Conservation (phyloP, 768 basidiomycete genomes). For the Macrolepiota dolichaula region DNA sequence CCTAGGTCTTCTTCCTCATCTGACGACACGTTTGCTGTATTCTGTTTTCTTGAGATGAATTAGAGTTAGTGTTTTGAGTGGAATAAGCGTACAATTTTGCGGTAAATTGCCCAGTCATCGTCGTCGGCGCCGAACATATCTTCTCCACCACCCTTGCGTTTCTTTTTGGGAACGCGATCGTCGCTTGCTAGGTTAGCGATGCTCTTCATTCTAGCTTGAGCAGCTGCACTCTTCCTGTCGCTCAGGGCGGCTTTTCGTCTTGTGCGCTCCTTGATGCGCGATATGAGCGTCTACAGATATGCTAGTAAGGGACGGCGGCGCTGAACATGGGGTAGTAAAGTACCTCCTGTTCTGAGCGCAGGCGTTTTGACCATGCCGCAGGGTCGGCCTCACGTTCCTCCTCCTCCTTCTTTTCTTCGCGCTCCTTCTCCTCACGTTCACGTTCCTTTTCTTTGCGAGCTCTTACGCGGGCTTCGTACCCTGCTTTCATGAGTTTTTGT, state of each 20-base stretch:
- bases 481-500: slow-evolving; percentile 90
- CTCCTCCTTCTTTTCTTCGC: slow-evolving; percentile 70
- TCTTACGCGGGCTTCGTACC: slow-evolving; percentile 86
- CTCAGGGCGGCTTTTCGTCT: slow-evolving; percentile 76
- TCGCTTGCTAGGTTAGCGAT: slow-evolving; percentile 92
- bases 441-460: slow-evolving; percentile 84
- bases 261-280: slow-evolving; percentile 79
- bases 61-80: not conserved
- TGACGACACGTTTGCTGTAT: slow-evolving; percentile 68
- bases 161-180: slow-evolving; percentile 78
- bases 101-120: slow-evolving; percentile 96
- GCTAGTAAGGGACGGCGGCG: slow-evolving; percentile 1
- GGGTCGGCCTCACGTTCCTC: slow-evolving; percentile 74
- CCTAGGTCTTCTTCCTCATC: slow-evolving; percentile 88
- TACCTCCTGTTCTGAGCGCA: slow-evolving; percentile 83
- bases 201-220: slow-evolving; percentile 91
- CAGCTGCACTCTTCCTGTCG: slow-evolving; percentile 91
- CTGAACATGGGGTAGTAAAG: not conserved
- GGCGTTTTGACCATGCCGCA: slow-evolving; percentile 66
- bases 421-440: slow-evolving; percentile 71
- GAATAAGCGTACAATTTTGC: slow-evolving; percentile 73
- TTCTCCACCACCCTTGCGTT: slow-evolving; percentile 81
- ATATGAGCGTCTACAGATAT: slow-evolving; percentile 62
- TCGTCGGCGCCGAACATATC: slow-evolving; percentile 94
- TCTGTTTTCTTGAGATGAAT: slow-evolving; percentile 35